Evolutionary conservation across 2,329 filamentous ascomycete genomes (phyloP).

Genomic region (Cercospora citrullina): DNA sequence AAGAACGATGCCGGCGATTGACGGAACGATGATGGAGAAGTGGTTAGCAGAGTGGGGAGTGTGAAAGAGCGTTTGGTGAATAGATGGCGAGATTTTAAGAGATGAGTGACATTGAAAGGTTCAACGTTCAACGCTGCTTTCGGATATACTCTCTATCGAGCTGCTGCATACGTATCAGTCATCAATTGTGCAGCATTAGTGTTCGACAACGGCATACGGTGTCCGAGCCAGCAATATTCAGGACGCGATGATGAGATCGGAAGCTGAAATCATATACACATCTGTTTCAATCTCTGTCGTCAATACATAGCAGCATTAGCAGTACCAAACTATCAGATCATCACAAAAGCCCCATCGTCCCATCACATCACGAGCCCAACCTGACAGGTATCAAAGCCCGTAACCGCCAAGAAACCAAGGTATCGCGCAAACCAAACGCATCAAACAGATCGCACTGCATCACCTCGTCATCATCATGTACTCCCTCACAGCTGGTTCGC

Average conservation of each 20-base stretch:
- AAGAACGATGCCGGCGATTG: conserved; percentile 30
- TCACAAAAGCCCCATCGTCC: background rate
- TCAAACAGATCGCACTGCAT: background rate
- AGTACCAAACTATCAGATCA: background rate
- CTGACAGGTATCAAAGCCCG: background rate
- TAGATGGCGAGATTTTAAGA: no score
- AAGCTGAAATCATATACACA: background rate
- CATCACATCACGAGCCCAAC: background rate
- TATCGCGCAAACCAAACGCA: conserved; percentile 12
- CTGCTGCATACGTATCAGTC: no score
- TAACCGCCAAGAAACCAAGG: conserved; percentile 8
- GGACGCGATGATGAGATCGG: background rate
- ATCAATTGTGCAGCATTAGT: no score
- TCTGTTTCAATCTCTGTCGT: background rate
- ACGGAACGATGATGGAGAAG: conserved; percentile 27
- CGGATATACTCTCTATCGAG: no score
- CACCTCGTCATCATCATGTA: background rate
- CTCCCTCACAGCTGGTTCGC: conserved; percentile 10
- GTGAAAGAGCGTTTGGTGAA: conserved; percentile 1
- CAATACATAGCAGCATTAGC: background rate
- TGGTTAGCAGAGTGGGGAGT: conserved; percentile 33
- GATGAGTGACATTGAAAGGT: no score
- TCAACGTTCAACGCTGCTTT: no score
- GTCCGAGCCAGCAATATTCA: background rate
- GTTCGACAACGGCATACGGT: no score